Base-by-base conservation (phyloP, 176 grass and related monocot species). In the Oryza glumipatula region DNA sequence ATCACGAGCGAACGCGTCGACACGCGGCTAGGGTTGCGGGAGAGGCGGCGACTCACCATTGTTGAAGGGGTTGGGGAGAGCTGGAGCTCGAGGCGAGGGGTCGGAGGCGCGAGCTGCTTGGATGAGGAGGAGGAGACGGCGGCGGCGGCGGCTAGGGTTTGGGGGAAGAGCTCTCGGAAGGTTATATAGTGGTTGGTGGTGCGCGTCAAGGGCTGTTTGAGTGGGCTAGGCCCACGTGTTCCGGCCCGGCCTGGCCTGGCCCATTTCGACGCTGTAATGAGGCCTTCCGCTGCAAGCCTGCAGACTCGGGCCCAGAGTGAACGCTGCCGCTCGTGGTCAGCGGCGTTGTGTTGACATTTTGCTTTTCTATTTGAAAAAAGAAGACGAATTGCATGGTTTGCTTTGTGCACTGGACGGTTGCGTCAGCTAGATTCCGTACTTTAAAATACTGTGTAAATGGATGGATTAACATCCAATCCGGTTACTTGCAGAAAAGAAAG, bases 71-170 rank as follows among this genome's bases (percentile, higher is more conserved):
- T 6, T 19, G 9, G 58, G 21, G 61, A 9, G n/a, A 61, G 21
- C 38, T 15, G 26, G 24, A 36, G 74, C 46, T 83, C 60, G 83
- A 39, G 79, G 11, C 73, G 78, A 65, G 7, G 60, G 19, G 23
- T 3, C 36, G 75, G 74, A 13, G 46, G 52, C 32, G 80, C 67
- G 65, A 22, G 80, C 67, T 78, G 75, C 81, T 74, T 26, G 68
- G 60, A 60, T 35, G 24, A 65, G 68, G 60, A 60, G 45, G 24
- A 65, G 19, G 67, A 9, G 26, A 1, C 5, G 44, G 43, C 12
- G 19, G 78, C 2, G 52, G 51, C 36, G 36, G 61, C 84, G 79
- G 68, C 38, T 61, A 87, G 88, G 88, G 84, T 90, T 90, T 69
- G 4, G 22, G 38, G 22, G 1, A 6, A 68, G 38, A 54, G 60